Evolutionary conservation across 2,329 filamentous ascomycete genomes (phyloP), one percentile per base, ranked within the genome.

Genomic region (Arthrobotrys entomopaga): DNA sequence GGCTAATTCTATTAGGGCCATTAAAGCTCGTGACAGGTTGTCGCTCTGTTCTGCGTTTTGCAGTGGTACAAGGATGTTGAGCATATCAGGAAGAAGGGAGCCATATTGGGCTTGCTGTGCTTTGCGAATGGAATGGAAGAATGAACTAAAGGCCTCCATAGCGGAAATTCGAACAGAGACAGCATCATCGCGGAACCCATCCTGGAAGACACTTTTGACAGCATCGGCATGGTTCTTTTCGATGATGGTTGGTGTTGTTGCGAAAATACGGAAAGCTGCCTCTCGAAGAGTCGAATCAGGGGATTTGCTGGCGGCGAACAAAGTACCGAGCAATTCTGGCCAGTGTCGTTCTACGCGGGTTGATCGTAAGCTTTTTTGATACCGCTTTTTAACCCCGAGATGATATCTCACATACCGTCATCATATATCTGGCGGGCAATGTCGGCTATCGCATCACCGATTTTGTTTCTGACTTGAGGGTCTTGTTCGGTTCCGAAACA

Each of bases 391-490:
- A 8, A 13, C 7, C 19, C 13, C 13, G 11, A 19, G 29, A 48
- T 42, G 16, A 22, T 20, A 53, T 40, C 15, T 19, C 66, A 84
- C 89, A 81, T 86, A 96, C 92, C 90, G 80, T 91, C 92, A 79
- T 98, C 95, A 50, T 91, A 91, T 82, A 97, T 97, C 83, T 99
- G 93, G 79, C 95, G 89, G 50, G 94, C 95, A 74, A 99, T 86
- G 83, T 99, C 95, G 22, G 95, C 95, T 76, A 98, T 91, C n/a
- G 94, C 93, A 83, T 99, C 95, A 79, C 93, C 95, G 80, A 98
- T 91, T 83, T 99, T 99, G 84, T 97, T 95, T 79, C 95, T 87
- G 53, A 97, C 91, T 43, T 87, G 85, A 75, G 89, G 87, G 76
- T 91, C 87, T 20, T 87, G 84, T 83, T 98, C 95, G 75, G 84